Conservation (phyloP, 2,329 filamentous ascomycete species). For the Biscogniauxia marginata region DNA sequence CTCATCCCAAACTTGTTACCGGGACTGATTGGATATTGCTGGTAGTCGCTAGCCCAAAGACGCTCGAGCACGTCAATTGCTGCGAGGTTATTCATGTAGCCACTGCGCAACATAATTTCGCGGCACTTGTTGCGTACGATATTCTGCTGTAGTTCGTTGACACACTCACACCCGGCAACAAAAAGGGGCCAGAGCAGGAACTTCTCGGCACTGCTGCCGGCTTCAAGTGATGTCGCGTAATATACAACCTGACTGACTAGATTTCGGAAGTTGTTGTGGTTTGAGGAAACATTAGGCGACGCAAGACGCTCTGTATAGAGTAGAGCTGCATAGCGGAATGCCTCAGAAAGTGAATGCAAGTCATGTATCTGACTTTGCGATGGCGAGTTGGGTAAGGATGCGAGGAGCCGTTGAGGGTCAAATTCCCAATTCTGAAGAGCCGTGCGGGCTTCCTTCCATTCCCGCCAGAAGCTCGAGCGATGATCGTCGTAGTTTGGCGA, state of each 20-base stretch:
- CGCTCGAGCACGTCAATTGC: constrained; percentile 83
- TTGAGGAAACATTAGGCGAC: constrained; percentile 69
- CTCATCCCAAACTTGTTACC: constrained; percentile 37
- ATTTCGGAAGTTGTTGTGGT: constrained; percentile 75
- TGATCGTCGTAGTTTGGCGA: constrained; percentile 55
- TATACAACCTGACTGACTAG: constrained; percentile 79
- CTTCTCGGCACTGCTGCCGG: constrained; percentile 73
- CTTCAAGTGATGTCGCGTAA: constrained; percentile 77
- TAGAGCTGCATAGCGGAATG: constrained; percentile 84
- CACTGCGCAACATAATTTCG: constrained; percentile 83
- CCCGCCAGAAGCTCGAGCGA: constrained; percentile 71
- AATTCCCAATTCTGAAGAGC: constrained; percentile 82
- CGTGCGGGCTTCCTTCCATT: constrained; percentile 78
- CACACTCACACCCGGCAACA: constrained; percentile 84
- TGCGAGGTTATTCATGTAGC: constrained; percentile 90
- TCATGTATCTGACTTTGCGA: constrained; percentile 67
- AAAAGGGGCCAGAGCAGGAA: constrained; percentile 94
- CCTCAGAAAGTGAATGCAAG: constrained; percentile 79
- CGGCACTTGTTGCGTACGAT: constrained; percentile 78
- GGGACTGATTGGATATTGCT: constrained; percentile 36
- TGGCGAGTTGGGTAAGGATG: constrained; percentile 49
- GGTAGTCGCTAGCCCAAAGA: constrained; percentile 66
- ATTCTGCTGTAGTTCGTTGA: constrained; percentile 74
- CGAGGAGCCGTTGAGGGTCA: constrained; percentile 51
- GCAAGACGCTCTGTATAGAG: constrained; percentile 88